These are phyloP conservation scores for Mucor racemosus DNA, from an alignment of 371 early-diverging fungal species.

Conservation along the genomic window DNA sequence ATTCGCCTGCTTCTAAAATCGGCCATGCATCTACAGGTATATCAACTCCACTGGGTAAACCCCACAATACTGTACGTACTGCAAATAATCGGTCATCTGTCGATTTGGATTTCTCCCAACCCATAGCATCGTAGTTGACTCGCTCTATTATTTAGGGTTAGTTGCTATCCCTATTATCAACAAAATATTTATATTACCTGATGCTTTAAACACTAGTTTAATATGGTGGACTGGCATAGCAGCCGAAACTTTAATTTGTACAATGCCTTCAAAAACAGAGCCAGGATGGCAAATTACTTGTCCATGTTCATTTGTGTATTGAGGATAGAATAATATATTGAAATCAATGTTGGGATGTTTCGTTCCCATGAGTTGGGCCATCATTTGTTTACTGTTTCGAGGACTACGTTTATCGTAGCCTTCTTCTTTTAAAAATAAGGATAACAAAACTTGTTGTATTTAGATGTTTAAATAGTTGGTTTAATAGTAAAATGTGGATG, in stretches of 20 bases:
- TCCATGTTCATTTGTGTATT: conserved; percentile 30
- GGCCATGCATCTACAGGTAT: conserved; percentile 21
- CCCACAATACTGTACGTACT: conserved; percentile 33
- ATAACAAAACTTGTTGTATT: conserved; percentile 19
- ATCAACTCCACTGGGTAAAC: conserved; percentile 20
- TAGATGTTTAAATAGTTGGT: background rate
- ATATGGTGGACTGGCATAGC: conserved; percentile 28
- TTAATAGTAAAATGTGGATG: background rate
- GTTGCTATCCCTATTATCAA: background rate
- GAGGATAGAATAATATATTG: conserved; percentile 27
- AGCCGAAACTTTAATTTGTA: conserved; percentile 23
- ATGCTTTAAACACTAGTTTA: conserved; percentile 38
- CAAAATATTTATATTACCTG: conserved; percentile 6
- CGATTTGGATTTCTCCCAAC: conserved; percentile 32
- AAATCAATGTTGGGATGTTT: conserved; percentile 20
- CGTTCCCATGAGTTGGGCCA: conserved; percentile 16
- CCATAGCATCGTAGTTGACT: conserved; percentile 40
- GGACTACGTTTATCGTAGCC: conserved; percentile 32
- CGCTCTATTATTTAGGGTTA: conserved; percentile 24
- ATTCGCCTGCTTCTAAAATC: conserved; percentile 31
- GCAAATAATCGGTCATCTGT: conserved; percentile 38
- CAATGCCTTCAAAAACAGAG: conserved; percentile 38
- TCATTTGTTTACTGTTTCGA: conserved; percentile 29
- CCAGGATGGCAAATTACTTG: conserved; percentile 35
- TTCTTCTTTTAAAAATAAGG: conserved; percentile 38